These are phyloP conservation scores for Phytophthora nicotianae DNA, from an alignment of 352 stramenopile genomes.

Conservation along the genomic window DNA sequence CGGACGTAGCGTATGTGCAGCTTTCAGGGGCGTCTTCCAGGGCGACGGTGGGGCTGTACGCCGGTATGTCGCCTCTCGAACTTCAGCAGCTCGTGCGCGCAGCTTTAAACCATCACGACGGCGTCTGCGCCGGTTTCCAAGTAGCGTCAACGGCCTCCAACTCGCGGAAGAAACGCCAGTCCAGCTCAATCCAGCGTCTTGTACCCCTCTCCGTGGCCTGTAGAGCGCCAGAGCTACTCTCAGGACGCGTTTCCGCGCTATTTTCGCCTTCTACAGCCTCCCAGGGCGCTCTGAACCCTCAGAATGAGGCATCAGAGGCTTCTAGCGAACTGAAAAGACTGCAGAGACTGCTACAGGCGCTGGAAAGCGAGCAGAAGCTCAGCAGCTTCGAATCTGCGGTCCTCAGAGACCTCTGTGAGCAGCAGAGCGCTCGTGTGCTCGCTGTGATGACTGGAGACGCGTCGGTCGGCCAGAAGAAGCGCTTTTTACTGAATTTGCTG, in stretches of 20 bases:
- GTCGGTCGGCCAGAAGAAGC: conserved; percentile 54
- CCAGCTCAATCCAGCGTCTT: conserved; percentile 29
- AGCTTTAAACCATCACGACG: conserved; percentile 26
- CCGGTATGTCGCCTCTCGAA: conserved; percentile 53
- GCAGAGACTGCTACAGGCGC: conserved; percentile 36
- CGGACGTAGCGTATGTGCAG: conserved; percentile 37
- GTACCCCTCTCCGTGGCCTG: conserved; percentile 72
- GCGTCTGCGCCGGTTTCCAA: conserved; percentile 47
- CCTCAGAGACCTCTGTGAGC: conserved; percentile 52
- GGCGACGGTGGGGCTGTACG: conserved; percentile 58
- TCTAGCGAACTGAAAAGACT: conserved; percentile 20
- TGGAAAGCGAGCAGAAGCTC: conserved; percentile 51
- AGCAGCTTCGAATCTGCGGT: conserved; percentile 51
- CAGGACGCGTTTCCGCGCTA: conserved; percentile 33
- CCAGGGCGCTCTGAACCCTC: not conserved
- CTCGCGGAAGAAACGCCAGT: conserved; percentile 14
- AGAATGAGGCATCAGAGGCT: conserved; percentile 1
- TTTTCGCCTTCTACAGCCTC: conserved; percentile 3
- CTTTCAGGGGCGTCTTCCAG: conserved; percentile 28
- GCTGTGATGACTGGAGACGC: conserved; percentile 29
- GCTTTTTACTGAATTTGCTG: conserved; percentile 37
- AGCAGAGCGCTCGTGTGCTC: conserved; percentile 42
- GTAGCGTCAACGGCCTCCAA: conserved; percentile 17
- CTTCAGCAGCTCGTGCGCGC: conserved; percentile 46
- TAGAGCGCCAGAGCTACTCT: conserved; percentile 48